Evolutionary conservation across 106 monocot genomes (phyloP).

Genomic region (Allium fistulosum): DNA sequence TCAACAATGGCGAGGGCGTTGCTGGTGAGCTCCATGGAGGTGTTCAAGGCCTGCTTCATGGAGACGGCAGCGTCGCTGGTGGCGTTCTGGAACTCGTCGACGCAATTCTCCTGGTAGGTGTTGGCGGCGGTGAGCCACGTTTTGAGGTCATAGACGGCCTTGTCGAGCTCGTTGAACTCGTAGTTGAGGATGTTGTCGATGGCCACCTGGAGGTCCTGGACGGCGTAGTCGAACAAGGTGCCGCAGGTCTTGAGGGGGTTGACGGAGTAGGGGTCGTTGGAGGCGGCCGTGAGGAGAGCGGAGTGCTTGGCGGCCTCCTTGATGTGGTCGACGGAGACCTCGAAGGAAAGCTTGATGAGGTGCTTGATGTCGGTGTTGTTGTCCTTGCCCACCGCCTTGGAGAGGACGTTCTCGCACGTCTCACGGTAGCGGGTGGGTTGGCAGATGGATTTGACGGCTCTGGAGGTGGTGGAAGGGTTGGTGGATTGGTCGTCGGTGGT

Average conservation of each 20-base stretch:
- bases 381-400: conserved; percentile 10
- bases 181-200: conserved; percentile 3
- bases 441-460: conserved; percentile 33
- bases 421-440: conserved; percentile 19
- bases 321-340: conserved; percentile 18
- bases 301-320: conserved; percentile 7
- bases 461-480: conserved; percentile 13
- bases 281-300: conserved; percentile 3
- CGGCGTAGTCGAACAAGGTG: conserved; percentile 30
- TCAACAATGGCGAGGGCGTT: conserved; percentile 27
- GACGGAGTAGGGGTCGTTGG: conserved; percentile 13
- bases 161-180: conserved; percentile 9
- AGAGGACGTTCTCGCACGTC: conserved; percentile 26
- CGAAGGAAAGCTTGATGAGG: conserved; percentile 22
- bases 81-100: conserved; percentile 35
- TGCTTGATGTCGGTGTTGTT: conserved; percentile 17
- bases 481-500: background rate
- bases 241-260: conserved; percentile 24
- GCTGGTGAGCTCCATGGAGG: conserved; percentile 28
- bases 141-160: conserved; percentile 31
- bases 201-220: conserved; percentile 26
- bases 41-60: conserved; percentile 25
- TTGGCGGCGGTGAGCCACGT: conserved; percentile 39
- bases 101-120: conserved; percentile 50
- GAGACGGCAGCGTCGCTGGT: conserved; percentile 8